Conservation (phyloP, 352 stramenopile genomes). For the Pilasporangium apinafurcum region DNA sequence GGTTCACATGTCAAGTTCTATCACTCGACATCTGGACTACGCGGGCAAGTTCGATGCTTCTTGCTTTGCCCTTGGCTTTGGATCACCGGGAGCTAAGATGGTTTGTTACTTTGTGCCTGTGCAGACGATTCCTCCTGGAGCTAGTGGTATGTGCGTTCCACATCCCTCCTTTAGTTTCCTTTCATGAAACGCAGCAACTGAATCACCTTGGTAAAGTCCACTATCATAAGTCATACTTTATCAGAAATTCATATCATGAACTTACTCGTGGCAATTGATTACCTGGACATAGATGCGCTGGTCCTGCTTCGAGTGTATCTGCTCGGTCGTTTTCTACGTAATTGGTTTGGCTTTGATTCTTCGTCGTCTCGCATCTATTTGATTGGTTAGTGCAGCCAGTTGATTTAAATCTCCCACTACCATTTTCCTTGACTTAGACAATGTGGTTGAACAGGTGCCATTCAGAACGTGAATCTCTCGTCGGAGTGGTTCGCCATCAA, state of each 20-base stretch:
- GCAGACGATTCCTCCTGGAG: conserved; percentile 37
- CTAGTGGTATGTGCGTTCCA: conserved; percentile 29
- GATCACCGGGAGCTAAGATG: too few species aligned
- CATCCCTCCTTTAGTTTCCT: conserved; percentile 23
- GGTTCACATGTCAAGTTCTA: conserved; percentile 19
- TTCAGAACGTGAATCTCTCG: conserved; percentile 49
- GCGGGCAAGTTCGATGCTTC: conserved; percentile 20
- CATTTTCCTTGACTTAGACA: background rate
- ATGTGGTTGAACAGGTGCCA: conserved; percentile 15
- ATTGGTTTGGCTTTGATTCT: conserved; percentile 33
- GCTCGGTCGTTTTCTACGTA: conserved; percentile 41
- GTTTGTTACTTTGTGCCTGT: too few species aligned
- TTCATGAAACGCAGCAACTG: conserved; percentile 21
- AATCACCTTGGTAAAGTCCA: conserved; percentile 41
- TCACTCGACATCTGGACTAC: conserved; percentile 26
- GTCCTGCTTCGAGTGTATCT: conserved; percentile 50
- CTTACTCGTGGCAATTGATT: background rate
- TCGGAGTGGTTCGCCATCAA: conserved; percentile 60
- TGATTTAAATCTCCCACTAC: background rate
- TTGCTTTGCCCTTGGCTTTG: too few species aligned
- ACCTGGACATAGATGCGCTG: conserved; percentile 21
- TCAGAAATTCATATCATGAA: too few species aligned
- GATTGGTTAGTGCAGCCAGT: conserved; percentile 14
- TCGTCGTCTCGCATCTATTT: conserved; percentile 28
- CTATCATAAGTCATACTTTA: background rate